Base-by-base conservation (phyloP, 345 rosid species). In the Arabidopsis suecica region DNA sequence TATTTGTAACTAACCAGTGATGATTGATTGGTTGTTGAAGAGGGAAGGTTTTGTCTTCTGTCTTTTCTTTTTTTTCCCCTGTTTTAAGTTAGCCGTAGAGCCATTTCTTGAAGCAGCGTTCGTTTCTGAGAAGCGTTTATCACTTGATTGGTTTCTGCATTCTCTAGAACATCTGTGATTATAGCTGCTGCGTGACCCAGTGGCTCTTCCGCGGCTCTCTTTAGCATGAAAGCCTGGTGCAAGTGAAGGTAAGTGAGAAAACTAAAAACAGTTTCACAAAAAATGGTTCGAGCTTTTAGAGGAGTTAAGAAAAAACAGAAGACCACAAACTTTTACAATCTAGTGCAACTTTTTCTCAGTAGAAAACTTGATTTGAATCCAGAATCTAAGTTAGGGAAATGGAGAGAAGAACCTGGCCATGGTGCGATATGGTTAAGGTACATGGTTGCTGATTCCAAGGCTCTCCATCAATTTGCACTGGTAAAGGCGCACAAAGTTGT, bases 61-160 rank as follows among this genome's bases (percentile, higher is more conserved):
- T 44, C 48, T 8, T 59, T 41, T 49, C 34, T 7, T 36, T 13
- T n/a, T 32, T 25, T 49, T n/a, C n/a, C 28, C 6, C 34, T 47
- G 38, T 72, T 61, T 67, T 78, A 95, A 12, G 87, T 83, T 73
- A 95, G 83, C 82, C 98, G 84, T 65, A 95, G 77, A 22, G 99
- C 98, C 97, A 95, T 92, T 78, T 95, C 97, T 78, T 90, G 99
- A 65, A 95, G 88, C 83, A 95, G 90, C n/a, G 91, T 85, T 71
- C 93, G 88, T 79, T 92, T 95, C 85, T 95, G 98, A 18, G 86
- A 82, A 55, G 96, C 91, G 81, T 87, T 92, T 77, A 95, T 92
- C 37, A 92, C 85, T 33, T 86, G 88, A 72, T 82, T 86, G 18
- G 90, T 87, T 79, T 92, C 99, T 14, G 99, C 99, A 81, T 86